phyloP scores from a whole-genome alignment of 352 stramenopile species.

The Globisporangium splendens region DNA sequence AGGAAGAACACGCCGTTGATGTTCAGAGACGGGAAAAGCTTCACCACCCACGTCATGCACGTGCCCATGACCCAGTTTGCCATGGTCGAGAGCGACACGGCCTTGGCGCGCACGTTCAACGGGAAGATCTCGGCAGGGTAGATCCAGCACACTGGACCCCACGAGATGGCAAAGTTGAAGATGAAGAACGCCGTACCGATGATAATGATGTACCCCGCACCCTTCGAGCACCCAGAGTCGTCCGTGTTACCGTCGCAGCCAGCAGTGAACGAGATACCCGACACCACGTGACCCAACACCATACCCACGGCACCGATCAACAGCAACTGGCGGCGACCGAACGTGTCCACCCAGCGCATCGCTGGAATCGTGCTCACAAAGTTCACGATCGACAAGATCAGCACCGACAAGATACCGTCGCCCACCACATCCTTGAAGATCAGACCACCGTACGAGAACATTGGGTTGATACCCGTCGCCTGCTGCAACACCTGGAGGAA shows the following conservation, averaged over 20 bases:
- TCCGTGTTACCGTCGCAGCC: constrained; percentile 22
- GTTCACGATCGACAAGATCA: constrained; percentile 26
- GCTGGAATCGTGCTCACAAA: constrained; percentile 26
- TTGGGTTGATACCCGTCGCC: constrained; percentile 24
- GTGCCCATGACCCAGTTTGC: no score
- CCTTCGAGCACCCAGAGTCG: no score
- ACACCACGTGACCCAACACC: constrained; percentile 26
- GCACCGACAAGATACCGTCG: constrained; percentile 18
- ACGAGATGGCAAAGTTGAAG: constrained; percentile 36
- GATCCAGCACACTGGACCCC: constrained; percentile 37
- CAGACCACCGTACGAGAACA: constrained; percentile 23
- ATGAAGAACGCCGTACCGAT: no score
- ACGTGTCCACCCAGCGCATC: constrained; percentile 28
- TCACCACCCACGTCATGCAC: no score
- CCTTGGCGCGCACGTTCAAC: no score
- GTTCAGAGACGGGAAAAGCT: no score
- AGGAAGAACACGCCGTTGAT: constrained; percentile 45
- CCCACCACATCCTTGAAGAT: constrained; percentile 39
- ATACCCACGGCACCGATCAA: constrained; percentile 26
- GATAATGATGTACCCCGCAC: no score
- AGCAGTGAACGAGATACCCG: constrained; percentile 20
- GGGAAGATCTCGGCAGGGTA: constrained; percentile 37
- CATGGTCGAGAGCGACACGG: no score
- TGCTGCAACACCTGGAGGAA: constrained; percentile 26
- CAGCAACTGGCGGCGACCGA: constrained; percentile 23